Evolutionary conservation across 306 rosid genomes (phyloP).

Genomic region (Hippophae rhamnoides): DNA sequence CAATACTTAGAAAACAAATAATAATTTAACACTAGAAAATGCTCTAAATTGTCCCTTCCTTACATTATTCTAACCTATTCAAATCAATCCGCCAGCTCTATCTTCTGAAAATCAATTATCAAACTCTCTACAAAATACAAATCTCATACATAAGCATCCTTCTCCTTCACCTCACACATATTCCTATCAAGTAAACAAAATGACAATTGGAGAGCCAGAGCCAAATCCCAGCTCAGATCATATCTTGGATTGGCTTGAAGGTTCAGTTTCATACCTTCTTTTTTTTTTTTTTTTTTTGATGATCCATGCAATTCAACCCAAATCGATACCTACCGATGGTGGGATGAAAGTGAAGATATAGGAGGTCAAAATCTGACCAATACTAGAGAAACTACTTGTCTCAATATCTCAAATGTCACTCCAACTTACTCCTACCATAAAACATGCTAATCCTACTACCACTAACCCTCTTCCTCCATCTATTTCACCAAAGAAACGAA

Average conservation of each 20-base stretch:
- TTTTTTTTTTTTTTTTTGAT: constrained; percentile 51
- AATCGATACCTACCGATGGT: constrained; percentile 43
- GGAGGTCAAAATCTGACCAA: constrained; percentile 35
- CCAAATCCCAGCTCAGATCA: constrained; percentile 55
- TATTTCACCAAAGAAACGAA: constrained; percentile 55
- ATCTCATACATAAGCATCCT: constrained; percentile 12
- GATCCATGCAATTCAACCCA: constrained; percentile 39
- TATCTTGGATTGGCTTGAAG: constrained; percentile 70
- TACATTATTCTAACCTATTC: constrained; percentile 13
- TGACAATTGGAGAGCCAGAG: constrained; percentile 43
- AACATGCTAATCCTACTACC: constrained; percentile 23
- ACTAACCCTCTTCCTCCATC: constrained; percentile 23
- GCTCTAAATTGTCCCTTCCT: constrained; percentile 49
- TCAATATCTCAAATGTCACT: constrained; percentile 5
- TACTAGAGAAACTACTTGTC: constrained; percentile 17
- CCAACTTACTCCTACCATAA: constrained; percentile 14
- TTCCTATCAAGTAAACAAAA: constrained; percentile 15
- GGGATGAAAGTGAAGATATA: constrained; percentile 50
- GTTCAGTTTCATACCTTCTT: constrained; percentile 54
- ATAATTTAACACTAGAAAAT: constrained; percentile 52
- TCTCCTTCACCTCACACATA: neutral
- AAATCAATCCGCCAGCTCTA: constrained; percentile 14
- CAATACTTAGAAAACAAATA: constrained; percentile 55
- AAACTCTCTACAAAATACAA: constrained; percentile 8
- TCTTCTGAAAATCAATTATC: constrained; percentile 45